Evolutionary conservation across 2,329 filamentous ascomycete genomes (phyloP).

Genomic region (Colletotrichum eleusines): DNA sequence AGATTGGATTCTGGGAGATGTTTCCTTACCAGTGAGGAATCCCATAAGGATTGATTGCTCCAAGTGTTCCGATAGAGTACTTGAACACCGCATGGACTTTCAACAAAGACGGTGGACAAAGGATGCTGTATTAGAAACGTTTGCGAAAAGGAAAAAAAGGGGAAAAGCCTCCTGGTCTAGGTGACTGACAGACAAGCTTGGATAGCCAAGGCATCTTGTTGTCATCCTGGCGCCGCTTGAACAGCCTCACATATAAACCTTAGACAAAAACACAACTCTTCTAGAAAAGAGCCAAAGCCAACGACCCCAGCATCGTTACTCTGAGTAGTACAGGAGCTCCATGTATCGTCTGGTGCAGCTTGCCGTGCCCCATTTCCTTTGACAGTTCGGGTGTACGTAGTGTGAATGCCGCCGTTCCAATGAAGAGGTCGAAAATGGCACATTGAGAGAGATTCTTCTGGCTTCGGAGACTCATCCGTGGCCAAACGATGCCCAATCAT

Average conservation of each 20-base stretch:
- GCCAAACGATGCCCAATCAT: slow-evolving; percentile 17
- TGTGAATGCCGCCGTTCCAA: slow-evolving; percentile 12
- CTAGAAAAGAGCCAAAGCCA: background rate
- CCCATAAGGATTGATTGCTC: background rate
- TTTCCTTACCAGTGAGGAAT: slow-evolving; percentile 53
- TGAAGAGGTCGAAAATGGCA: slow-evolving; percentile 7
- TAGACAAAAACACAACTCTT: background rate
- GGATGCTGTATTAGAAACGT: background rate
- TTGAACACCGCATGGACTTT: background rate
- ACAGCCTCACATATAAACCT: slow-evolving; percentile 15
- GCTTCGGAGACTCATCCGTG: slow-evolving; percentile 18
- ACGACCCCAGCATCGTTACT: background rate
- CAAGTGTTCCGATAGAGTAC: background rate
- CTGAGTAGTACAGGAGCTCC: background rate
- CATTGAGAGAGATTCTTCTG: background rate
- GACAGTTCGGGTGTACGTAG: slow-evolving; percentile 13
- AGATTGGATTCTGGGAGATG: slow-evolving; percentile 69
- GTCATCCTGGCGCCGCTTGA: slow-evolving; percentile 16
- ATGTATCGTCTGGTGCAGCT: slow-evolving; percentile 20
- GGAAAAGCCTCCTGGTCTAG: background rate
- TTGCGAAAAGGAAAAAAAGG: background rate
- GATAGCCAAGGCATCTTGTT: background rate
- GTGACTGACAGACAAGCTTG: background rate
- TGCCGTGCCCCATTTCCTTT: slow-evolving; percentile 18
- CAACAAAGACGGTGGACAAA: slow-evolving; percentile 5